These are phyloP conservation scores for Nelumbo lutea DNA, from an alignment of 164 flowering plant genomes.

Conservation along the genomic window DNA sequence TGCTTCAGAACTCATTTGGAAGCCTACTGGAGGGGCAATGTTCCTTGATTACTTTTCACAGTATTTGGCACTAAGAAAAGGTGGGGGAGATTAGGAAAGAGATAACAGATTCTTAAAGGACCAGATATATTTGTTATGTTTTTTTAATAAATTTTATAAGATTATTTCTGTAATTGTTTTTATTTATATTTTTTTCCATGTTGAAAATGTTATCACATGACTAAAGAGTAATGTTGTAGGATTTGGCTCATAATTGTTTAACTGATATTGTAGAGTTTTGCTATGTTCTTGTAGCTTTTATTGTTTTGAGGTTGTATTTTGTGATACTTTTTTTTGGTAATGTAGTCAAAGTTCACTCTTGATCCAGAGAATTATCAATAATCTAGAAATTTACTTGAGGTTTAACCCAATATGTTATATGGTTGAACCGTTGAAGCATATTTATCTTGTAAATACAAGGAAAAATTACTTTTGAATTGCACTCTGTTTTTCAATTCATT, in stretches of 20 bases:
- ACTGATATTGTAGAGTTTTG: background rate
- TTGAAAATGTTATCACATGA: background rate
- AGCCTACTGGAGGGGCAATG: background rate
- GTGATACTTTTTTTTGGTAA: background rate
- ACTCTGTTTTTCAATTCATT: background rate
- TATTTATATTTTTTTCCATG: background rate
- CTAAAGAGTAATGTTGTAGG: background rate
- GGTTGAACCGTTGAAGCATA: background rate
- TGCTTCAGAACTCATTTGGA: background rate
- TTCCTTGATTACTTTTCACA: background rate
- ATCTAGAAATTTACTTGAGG: background rate
- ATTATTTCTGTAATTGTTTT: background rate
- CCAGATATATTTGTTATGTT: background rate
- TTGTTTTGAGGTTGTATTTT: background rate
- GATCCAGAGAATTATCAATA: background rate
- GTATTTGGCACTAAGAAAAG: background rate
- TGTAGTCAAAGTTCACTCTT: background rate
- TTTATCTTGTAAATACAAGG: background rate
- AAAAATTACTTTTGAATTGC: background rate
- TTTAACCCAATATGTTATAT: background rate
- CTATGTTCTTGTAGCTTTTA: background rate
- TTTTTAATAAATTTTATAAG: background rate
- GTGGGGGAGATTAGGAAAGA: background rate
- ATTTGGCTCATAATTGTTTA: background rate
- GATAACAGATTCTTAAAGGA: too few relatives aligned